phyloP scores from a whole-genome alignment of 2,329 filamentous ascomycete genomes.

The Graphilbum fragrans region DNA sequence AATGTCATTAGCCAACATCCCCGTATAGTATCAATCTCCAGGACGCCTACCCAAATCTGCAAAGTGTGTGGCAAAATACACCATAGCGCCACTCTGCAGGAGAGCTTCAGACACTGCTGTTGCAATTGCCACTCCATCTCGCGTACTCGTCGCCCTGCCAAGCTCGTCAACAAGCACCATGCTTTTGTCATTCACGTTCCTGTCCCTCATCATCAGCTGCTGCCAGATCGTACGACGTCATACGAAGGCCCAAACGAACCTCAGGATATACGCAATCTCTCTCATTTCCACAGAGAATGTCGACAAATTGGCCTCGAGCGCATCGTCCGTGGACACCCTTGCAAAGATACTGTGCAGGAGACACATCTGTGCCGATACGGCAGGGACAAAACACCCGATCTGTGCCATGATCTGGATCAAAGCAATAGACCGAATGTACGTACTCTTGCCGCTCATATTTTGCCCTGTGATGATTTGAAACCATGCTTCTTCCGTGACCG shows the following conservation, averaged over 20 bases:
- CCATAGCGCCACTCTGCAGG: conserved; percentile 61
- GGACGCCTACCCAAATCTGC: conserved; percentile 49
- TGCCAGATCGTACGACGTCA: conserved; percentile 1
- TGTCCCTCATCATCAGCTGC: conserved; percentile 10
- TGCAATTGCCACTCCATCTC: conserved; percentile 81
- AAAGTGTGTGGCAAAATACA: conserved; percentile 96
- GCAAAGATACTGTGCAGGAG: conserved; percentile 79
- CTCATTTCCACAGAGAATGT: conserved; percentile 94
- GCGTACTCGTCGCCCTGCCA: conserved; percentile 77
- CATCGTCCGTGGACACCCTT: conserved; percentile 75
- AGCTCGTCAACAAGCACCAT: conserved; percentile 85
- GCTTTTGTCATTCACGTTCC: conserved; percentile 65
- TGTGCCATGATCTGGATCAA: conserved; percentile 89
- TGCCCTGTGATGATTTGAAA: conserved; percentile 93
- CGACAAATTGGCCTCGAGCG: conserved; percentile 79
- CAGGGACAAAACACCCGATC: conserved; percentile 82
- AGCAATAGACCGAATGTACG: conserved; percentile 78
- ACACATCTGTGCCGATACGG: conserved; percentile 68
- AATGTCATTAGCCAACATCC: neutral
- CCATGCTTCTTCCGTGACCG: conserved; percentile 63
- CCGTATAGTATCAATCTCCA: conserved; percentile 6
- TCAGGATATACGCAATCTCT: conserved; percentile 85
- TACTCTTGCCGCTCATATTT: conserved; percentile 98
- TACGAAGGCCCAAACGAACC: conserved; percentile 19
- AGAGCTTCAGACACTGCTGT: conserved; percentile 83